These are phyloP conservation scores for Naematelia aurantialba DNA, from an alignment of 768 basidiomycete genomes.

Conservation along the genomic window DNA sequence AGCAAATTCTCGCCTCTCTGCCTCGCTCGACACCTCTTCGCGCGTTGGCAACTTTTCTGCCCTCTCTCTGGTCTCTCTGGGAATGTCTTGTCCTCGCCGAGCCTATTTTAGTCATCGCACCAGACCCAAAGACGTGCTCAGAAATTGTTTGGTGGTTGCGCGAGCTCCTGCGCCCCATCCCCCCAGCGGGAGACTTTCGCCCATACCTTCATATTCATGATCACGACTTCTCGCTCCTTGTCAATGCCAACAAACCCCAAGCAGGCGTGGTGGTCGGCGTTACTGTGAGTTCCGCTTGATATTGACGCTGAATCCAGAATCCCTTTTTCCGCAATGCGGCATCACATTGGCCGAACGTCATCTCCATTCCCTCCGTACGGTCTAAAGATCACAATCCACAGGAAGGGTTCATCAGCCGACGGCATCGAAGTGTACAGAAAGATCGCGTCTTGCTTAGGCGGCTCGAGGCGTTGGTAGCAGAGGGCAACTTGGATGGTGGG, in stretches of 20 bases:
- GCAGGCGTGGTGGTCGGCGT: constrained; percentile 48
- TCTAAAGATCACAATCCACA: constrained; percentile 22
- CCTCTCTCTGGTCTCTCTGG: constrained; percentile 62
- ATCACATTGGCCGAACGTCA: constrained; percentile 50
- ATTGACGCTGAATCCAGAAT: constrained; percentile 33
- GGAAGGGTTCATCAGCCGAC: constrained; percentile 51
- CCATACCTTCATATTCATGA: constrained; percentile 98
- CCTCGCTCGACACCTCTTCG: constrained; percentile 47
- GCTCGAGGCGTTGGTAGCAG: constrained; percentile 56
- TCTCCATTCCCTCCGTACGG: constrained; percentile 35
- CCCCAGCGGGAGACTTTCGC: constrained; percentile 75
- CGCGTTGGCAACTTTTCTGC: constrained; percentile 49
- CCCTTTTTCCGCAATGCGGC: constrained; percentile 52
- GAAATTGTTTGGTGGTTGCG: constrained; percentile 89
- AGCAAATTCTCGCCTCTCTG: constrained; percentile 51
- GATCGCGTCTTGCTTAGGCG: constrained; percentile 70
- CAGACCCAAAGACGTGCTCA: constrained; percentile 70
- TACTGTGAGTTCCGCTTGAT: constrained; percentile 31
- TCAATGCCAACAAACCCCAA: constrained; percentile 63
- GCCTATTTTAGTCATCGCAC: constrained; percentile 76
- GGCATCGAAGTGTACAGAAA: constrained; percentile 80
- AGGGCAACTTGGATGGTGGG: constrained; percentile 48
- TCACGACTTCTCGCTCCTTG: constrained; percentile 67
- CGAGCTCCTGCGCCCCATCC: constrained; percentile 80
- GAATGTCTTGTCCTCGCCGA: constrained; percentile 89